Conservation (phyloP, 495 filamentous ascomycete species). For the Acidomyces sp. region DNA sequence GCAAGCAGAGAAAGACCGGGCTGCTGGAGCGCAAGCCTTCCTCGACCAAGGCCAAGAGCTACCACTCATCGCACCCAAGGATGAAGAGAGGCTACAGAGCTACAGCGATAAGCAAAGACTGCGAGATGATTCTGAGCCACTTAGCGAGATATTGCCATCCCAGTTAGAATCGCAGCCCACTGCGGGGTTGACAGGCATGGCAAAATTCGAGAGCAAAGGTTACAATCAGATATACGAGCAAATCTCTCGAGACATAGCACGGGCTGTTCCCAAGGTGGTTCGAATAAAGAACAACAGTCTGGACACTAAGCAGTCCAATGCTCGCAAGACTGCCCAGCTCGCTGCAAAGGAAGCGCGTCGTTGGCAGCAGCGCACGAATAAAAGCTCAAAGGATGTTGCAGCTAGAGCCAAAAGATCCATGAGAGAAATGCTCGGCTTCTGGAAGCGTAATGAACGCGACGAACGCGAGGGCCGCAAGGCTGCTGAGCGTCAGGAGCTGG, state of each 20-base stretch:
- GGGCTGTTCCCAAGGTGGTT: conserved; percentile 84
- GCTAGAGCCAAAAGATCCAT: conserved; percentile 94
- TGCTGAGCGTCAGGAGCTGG: conserved; percentile 90
- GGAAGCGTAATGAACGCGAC: conserved; percentile 97
- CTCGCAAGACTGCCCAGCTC: conserved; percentile 93
- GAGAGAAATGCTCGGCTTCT: conserved; percentile 99
- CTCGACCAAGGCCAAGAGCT: conserved; percentile 72
- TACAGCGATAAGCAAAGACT: conserved; percentile 8
- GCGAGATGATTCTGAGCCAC: conserved; percentile 22
- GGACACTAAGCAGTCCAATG: conserved; percentile 72
- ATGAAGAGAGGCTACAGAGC: conserved; percentile 43
- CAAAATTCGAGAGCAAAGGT: conserved; percentile 43
- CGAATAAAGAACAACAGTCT: conserved; percentile 73
- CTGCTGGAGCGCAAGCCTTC: conserved; percentile 75
- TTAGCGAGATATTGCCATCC: conserved; percentile 11
- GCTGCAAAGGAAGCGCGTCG: conserved; percentile 93
- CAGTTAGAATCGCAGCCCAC: conserved; percentile 13
- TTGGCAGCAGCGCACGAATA: conserved; percentile 96
- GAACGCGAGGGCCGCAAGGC: conserved; percentile 87
- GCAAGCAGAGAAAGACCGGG: conserved; percentile 84
- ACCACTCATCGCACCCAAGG: conserved; percentile 47
- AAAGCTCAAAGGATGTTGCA: conserved; percentile 94
- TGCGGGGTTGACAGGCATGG: conserved; percentile 13
- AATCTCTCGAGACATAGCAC: conserved; percentile 93
- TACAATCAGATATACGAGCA: conserved; percentile 97